Base-by-base conservation (phyloP, 1,284 basidiomycete genomes). In the Cystobasidium sp. region DNA sequence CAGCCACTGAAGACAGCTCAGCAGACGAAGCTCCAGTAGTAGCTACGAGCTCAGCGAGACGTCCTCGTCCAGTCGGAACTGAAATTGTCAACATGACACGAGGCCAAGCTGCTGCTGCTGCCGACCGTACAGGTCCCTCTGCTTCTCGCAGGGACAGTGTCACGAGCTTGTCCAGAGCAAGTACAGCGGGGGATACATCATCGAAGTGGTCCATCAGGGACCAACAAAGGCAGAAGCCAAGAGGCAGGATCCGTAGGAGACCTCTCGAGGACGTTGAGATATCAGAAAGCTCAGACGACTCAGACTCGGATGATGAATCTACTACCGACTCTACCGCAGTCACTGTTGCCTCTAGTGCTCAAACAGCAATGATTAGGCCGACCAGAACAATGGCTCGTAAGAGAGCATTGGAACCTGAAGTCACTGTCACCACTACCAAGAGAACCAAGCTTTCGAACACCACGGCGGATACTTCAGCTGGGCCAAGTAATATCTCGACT, bases 1-100 rank as follows among this genome's bases (percentile, higher is more conserved):
- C 61, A 46, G 61, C 61, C 7, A 63, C 61, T 1, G 61, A 63
- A 24, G 43, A 63, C 20, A 63, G 61, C 24, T 63, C 61, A 8
- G 61, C 8, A 10, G 61, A 63, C 31, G 61, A 46, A 43, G 44
- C 61, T 24, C n/a, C 31, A 5, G n/a, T 41, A n/a, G 61, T 59
- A 9, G 56, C 56, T 7, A 31, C 31, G 31, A 59, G 56, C 18
- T 59, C 56, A 31, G 37, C 56, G n/a, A 31, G 56, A 3, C 37
- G 56, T 39, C 14, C 56, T 41, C 39, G 37, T 12, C 56, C 39
- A 59, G 56, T 18, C 37, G 12, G 14, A n/a, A 9, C 20, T 59
- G 56, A 39, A 43, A 41, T n/a, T 9, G n/a, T 10, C 14, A 43
- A 59, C 56, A 59, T 12, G 18, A 24, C 24, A 7, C 37, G 39